Percentiles rank a stretch among this genome's conserved stretches.
Conservation (phyloP, 2,329 filamentous ascomycete genomes). For the Coniochaeta prunicola region DNA sequence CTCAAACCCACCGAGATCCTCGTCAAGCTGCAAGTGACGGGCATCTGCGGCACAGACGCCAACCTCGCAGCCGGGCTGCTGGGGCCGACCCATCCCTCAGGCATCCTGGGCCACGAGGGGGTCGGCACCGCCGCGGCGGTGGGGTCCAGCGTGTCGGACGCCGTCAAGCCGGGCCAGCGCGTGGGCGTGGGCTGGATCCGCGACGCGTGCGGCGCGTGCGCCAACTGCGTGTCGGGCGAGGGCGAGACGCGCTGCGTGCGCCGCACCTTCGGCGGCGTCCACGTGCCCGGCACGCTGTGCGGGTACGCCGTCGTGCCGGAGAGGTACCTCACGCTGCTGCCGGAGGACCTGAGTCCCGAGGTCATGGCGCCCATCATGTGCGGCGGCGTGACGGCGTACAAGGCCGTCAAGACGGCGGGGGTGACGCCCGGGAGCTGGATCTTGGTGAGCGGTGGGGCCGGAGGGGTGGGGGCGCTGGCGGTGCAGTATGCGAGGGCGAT, state of each 20-base stretch:
- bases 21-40: slow-evolving; percentile 25
- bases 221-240: slow-evolving; percentile 16
- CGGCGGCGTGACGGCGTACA: slow-evolving; percentile 35
- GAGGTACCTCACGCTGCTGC: slow-evolving; percentile 23
- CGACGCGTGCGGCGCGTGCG: slow-evolving; percentile 27
- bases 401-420: slow-evolving; percentile 26
- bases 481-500: slow-evolving; percentile 32
- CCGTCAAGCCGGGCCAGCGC: slow-evolving; percentile 23
- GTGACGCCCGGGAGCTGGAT: slow-evolving; percentile 26
- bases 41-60: slow-evolving; percentile 31
- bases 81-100: slow-evolving; percentile 18
- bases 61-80: slow-evolving; percentile 28
- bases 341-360: slow-evolving; percentile 25
- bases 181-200: slow-evolving; percentile 32
- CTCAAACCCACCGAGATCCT: slow-evolving; percentile 24
- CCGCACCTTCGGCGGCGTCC: slow-evolving; percentile 23
- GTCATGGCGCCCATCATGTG: slow-evolving; percentile 32
- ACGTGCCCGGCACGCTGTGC: slow-evolving; percentile 30
- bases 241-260: slow-evolving; percentile 28
- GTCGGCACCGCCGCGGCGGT: slow-evolving; percentile 30
- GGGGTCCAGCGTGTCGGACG: slow-evolving; percentile 21
- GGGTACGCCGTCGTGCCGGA: slow-evolving; percentile 27
- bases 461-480: slow-evolving; percentile 30
- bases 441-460: slow-evolving; percentile 28
- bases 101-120: slow-evolving; percentile 36